phyloP scores from a whole-genome alignment of 345 rosid species.

The Eutrema heterophyllum region DNA sequence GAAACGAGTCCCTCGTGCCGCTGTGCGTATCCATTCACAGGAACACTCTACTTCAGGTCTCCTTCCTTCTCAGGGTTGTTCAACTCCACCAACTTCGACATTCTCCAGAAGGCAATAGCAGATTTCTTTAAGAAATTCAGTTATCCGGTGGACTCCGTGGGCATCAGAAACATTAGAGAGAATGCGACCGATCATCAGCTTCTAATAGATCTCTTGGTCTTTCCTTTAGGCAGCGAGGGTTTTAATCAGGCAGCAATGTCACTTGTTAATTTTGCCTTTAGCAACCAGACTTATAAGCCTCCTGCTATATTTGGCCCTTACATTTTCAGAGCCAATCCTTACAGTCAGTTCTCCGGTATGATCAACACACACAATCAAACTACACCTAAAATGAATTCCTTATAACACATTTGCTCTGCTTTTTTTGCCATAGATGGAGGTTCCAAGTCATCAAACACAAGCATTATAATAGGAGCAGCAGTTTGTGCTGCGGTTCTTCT shows the following conservation, averaged over 20 bases:
- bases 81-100: conserved; percentile 31
- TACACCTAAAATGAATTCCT: not conserved
- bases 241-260: conserved; percentile 46
- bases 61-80: conserved; percentile 58
- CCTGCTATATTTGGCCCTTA: conserved; percentile 56
- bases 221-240: conserved; percentile 43
- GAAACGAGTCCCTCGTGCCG: conserved; percentile 55
- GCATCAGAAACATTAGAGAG: conserved; percentile 55
- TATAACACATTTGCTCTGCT: not conserved
- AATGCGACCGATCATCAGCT: conserved; percentile 38
- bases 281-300: conserved; percentile 64
- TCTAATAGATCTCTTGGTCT: conserved; percentile 40
- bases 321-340: conserved; percentile 36
- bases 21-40: conserved; percentile 65
- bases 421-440: conserved; percentile 8
- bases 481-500: conserved; percentile 54
- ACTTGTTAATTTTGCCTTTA: conserved; percentile 46
- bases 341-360: conserved; percentile 50
- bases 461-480: conserved; percentile 61
- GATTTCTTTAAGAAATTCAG: conserved; percentile 19
- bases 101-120: conserved; percentile 35
- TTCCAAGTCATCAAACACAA: conserved; percentile 39
- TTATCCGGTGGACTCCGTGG: conserved; percentile 63
- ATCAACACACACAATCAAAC: not conserved
- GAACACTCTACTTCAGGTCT: conserved; percentile 56